Conservation (phyloP, 768 basidiomycete genomes). For the Lentinula boryana region DNA sequence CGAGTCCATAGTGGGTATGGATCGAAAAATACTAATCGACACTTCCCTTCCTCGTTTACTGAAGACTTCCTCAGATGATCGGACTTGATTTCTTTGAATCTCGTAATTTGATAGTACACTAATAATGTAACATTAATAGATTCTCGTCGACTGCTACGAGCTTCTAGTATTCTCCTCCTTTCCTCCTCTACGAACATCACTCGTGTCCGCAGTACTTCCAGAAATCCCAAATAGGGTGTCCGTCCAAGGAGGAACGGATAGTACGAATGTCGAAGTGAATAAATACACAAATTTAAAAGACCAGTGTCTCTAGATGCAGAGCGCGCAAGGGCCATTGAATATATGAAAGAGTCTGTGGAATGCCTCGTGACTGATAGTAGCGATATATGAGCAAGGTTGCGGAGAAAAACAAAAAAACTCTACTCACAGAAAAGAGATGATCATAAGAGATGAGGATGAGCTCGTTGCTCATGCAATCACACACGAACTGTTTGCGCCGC, state of each 20-base stretch:
- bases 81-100: background rate
- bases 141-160: background rate
- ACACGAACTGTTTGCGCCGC: background rate
- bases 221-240: background rate
- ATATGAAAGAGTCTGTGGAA: background rate
- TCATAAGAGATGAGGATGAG: background rate
- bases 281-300: background rate
- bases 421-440: background rate
- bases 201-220: background rate
- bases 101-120: background rate
- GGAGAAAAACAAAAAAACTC: background rate
- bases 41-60: too few species aligned
- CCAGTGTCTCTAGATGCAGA: background rate
- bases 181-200: background rate
- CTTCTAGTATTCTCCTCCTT: background rate
- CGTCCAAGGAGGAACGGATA: background rate
- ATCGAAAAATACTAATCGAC: too few species aligned
- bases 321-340: background rate
- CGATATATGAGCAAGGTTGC: background rate
- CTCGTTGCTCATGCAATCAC: background rate
- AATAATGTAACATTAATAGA: background rate
- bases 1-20: too few species aligned
- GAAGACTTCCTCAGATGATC: too few species aligned
- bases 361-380: background rate
- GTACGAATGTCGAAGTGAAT: constrained; percentile 2